Conservation (phyloP, 495 filamentous ascomycete genomes). For the Hypoxylon rickii region DNA sequence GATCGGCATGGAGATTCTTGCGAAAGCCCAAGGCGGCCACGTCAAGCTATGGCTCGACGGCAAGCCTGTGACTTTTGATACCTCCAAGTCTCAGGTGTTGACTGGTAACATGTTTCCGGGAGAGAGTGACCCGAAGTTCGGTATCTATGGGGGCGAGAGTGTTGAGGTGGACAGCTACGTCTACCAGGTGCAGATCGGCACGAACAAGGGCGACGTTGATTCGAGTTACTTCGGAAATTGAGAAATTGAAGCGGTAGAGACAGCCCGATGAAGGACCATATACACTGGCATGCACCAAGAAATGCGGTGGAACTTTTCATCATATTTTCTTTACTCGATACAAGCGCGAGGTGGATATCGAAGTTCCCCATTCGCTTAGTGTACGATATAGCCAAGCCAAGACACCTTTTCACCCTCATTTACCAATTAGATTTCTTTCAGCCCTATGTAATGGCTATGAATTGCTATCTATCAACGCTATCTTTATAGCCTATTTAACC, state of each 20-base stretch:
- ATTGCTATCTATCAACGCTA: too few relatives aligned
- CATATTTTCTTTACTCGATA: too few relatives aligned
- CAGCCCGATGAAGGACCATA: not conserved
- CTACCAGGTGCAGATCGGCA: conserved; percentile 26
- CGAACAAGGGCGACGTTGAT: conserved; percentile 18
- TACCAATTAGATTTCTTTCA: too few relatives aligned
- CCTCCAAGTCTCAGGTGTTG: conserved; percentile 18
- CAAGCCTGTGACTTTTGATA: conserved; percentile 24
- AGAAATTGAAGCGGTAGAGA: not conserved
- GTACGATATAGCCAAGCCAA: too few relatives aligned
- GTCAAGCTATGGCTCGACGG: conserved; percentile 29
- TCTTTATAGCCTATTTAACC: too few relatives aligned
- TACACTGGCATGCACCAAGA: too few relatives aligned
- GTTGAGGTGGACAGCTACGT: conserved; percentile 23
- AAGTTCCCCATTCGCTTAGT: too few relatives aligned
- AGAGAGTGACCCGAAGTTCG: conserved; percentile 26
- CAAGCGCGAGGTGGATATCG: too few relatives aligned
- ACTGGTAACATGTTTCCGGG: conserved; percentile 23
- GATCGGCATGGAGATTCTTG: conserved; percentile 22
- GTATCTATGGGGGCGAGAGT: conserved; percentile 24
- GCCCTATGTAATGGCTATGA: too few relatives aligned
- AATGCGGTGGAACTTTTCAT: too few relatives aligned
- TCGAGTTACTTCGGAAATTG: conserved; percentile 25
- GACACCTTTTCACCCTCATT: too few relatives aligned
- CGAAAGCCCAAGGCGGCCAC: conserved; percentile 14